Conservation (phyloP, 805 yeast species). For the Candida chauliodis region DNA sequence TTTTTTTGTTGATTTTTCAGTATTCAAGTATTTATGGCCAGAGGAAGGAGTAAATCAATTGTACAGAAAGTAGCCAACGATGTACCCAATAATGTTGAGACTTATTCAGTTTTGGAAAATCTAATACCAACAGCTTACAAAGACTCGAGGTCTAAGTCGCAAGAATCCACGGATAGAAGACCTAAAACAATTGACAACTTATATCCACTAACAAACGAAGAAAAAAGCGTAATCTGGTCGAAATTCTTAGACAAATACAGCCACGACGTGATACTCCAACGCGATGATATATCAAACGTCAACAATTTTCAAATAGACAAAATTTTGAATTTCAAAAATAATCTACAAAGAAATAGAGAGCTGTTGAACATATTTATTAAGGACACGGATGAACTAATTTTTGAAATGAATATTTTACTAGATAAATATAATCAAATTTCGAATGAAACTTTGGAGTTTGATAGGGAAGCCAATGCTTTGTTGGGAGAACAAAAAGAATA, state of each 20-base stretch:
- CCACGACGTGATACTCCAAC: slow-evolving; percentile 36
- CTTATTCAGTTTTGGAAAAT: slow-evolving; percentile 16
- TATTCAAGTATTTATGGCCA: slow-evolving; percentile 22
- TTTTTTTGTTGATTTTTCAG: not conserved
- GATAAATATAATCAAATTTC: slow-evolving; percentile 56
- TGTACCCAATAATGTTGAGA: slow-evolving; percentile 38
- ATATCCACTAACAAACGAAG: slow-evolving; percentile 15
- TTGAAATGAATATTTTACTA: slow-evolving; percentile 46
- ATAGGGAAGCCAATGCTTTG: slow-evolving; percentile 49
- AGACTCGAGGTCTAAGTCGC: slow-evolving; percentile 13
- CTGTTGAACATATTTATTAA: slow-evolving; percentile 32
- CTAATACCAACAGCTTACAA: slow-evolving; percentile 3
- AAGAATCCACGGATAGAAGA: not conserved
- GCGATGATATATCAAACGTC: slow-evolving; percentile 37
- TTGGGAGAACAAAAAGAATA: slow-evolving; percentile 45
- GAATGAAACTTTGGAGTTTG: slow-evolving; percentile 61
- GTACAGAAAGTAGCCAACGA: slow-evolving; percentile 60
- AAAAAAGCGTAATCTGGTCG: slow-evolving; percentile 20
- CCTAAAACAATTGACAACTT: not conserved
- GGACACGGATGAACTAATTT: slow-evolving; percentile 44
- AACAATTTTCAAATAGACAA: slow-evolving; percentile 34
- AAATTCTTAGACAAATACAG: slow-evolving; percentile 37
- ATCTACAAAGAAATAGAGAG: slow-evolving; percentile 21
- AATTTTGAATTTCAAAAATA: slow-evolving; percentile 34
- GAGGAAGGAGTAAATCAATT: slow-evolving; percentile 57